A percentile compares a stretch with the other conserved stretches of the same genome.
Conservation (phyloP, 345 rosid genomes). For the Schrenkiella parvula region DNA sequence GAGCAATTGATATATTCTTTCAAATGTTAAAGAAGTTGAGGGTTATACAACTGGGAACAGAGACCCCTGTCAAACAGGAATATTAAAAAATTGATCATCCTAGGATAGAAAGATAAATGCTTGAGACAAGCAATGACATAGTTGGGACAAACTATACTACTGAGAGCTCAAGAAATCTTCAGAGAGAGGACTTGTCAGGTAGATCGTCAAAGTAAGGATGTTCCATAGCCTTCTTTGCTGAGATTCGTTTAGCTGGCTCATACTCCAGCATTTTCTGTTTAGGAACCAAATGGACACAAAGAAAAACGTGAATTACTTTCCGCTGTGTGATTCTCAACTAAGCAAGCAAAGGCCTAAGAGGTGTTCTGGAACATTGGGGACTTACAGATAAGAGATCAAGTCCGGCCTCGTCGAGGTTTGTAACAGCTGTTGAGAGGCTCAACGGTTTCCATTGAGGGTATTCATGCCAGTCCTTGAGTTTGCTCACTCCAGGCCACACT, state of each 20-base stretch:
- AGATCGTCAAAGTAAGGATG: constrained; percentile 87
- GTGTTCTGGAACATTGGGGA: background rate
- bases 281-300: background rate
- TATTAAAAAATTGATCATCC: constrained; percentile 14
- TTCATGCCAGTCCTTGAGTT: constrained; percentile 91
- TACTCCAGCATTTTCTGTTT: constrained; percentile 89
- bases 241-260: constrained; percentile 77
- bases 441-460: constrained; percentile 93
- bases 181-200: constrained; percentile 50
- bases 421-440: constrained; percentile 61
- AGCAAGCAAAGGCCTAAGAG: background rate
- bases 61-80: background rate
- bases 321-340: background rate
- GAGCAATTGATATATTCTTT: constrained; percentile 14
- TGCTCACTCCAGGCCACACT: constrained; percentile 95
- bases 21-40: constrained; percentile 5
- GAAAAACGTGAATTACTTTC: background rate
- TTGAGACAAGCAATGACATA: constrained; percentile 49
- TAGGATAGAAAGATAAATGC: constrained; percentile 34
- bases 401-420: constrained; percentile 65
- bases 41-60: constrained; percentile 10
- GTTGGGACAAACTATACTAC: constrained; percentile 2
- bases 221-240: constrained; percentile 92
- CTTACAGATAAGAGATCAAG: constrained; percentile 75
- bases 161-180: constrained; percentile 24